These are phyloP conservation scores for Mucor indicus DNA, from an alignment of 371 early-diverging fungal species.

Conservation along the genomic window DNA sequence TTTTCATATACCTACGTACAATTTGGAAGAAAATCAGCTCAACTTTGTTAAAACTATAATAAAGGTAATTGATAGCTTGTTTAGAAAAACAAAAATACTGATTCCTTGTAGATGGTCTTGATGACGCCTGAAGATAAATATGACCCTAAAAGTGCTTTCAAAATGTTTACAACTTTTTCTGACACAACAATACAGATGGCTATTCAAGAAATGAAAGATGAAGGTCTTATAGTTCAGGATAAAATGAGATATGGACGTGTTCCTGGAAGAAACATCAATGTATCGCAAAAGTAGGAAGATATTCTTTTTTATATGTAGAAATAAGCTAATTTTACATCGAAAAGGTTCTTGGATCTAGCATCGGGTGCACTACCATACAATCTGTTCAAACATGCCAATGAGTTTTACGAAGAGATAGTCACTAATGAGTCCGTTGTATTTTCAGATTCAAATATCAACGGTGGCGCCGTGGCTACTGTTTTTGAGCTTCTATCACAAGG, in stretches of 20 bases:
- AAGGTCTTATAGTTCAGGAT: conserved; percentile 6
- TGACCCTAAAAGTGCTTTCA: conserved; percentile 1
- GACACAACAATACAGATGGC: conserved; percentile 4
- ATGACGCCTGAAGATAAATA: conserved; percentile 5
- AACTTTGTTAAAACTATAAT: conserved; percentile 3
- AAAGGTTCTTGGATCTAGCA: conserved; percentile 10
- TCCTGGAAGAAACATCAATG: conserved; percentile 18
- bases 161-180: conserved; percentile 1
- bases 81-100: neutral
- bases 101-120: conserved; percentile 11
- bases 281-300: conserved; percentile 13
- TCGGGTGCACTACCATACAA: conserved; percentile 5
- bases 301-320: neutral
- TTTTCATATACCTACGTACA: too few relatives aligned
- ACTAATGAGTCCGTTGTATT: neutral
- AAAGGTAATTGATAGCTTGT: conserved; percentile 1
- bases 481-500: conserved; percentile 11
- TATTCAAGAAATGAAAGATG: neutral
- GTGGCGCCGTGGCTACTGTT: neutral
- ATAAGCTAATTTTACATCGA: neutral
- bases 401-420: neutral
- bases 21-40: too few relatives aligned
- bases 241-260: conserved; percentile 6
- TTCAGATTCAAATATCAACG: neutral
- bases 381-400: conserved; percentile 1